Percentiles rank a stretch among this genome's conserved stretches.
phyloP scores from a whole-genome alignment of 1,284 basidiomycete species.

The Marasmius sp. region DNA sequence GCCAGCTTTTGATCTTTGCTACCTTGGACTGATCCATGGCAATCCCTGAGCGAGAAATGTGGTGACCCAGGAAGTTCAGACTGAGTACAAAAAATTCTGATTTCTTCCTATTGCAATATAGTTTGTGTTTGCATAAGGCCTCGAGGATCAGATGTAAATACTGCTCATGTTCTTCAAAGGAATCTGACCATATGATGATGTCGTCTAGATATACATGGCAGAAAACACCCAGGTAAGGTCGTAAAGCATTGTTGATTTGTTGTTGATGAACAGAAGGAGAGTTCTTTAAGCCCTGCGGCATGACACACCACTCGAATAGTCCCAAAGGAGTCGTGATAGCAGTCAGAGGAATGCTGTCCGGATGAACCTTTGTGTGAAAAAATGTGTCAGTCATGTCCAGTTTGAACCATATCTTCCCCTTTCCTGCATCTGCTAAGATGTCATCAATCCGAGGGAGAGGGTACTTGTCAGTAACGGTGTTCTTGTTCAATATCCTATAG shows the following conservation, averaged over 20 bases:
- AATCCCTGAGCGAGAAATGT: slow-evolving; percentile 24
- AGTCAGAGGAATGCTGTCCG: slow-evolving; percentile 30
- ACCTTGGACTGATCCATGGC: slow-evolving; percentile 16
- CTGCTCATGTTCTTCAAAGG: slow-evolving; percentile 30
- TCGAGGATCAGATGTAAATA: slow-evolving; percentile 25
- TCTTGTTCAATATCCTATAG: too few species aligned
- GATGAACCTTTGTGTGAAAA: slow-evolving; percentile 33
- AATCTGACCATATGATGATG: slow-evolving; percentile 37
- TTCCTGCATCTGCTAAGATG: slow-evolving; percentile 25
- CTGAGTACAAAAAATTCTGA: slow-evolving; percentile 10
- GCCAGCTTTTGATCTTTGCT: slow-evolving; percentile 21
- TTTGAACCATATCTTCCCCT: slow-evolving; percentile 29
- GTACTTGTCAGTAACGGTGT: too few species aligned
- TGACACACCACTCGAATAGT: slow-evolving; percentile 34
- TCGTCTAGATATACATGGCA: slow-evolving; percentile 25
- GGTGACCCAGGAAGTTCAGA: slow-evolving; percentile 28
- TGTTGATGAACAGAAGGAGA: slow-evolving; percentile 31
- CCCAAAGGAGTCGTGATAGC: slow-evolving; percentile 31
- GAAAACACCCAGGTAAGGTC: slow-evolving; percentile 15
- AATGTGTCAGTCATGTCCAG: slow-evolving; percentile 39
- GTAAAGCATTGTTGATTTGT: slow-evolving; percentile 26
- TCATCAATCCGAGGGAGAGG: slow-evolving; percentile 32
- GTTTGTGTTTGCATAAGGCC: slow-evolving; percentile 18
- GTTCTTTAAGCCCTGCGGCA: slow-evolving; percentile 33
- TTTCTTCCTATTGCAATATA: slow-evolving; percentile 30